phyloP scores from a whole-genome alignment of 345 rosid genomes.

The Arabis alpina region DNA sequence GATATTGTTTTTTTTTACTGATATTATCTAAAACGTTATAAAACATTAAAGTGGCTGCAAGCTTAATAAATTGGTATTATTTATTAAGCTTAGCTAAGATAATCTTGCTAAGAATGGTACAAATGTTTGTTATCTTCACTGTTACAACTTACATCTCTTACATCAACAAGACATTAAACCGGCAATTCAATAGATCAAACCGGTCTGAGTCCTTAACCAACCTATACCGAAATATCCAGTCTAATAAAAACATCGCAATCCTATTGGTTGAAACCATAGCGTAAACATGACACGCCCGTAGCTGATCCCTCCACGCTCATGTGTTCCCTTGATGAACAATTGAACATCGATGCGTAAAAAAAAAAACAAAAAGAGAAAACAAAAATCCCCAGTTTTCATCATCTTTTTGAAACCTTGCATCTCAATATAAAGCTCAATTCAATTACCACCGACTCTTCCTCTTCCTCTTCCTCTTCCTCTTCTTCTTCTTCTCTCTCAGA shows the following conservation, averaged over 20 bases:
- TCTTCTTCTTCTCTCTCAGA: slow-evolving; percentile 15
- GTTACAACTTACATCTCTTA: no score
- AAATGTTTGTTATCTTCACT: no score
- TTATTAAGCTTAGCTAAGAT: no score
- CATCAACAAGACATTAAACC: no score
- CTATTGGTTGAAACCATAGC: slow-evolving; percentile 6
- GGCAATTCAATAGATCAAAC: no score
- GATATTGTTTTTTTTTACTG: no score
- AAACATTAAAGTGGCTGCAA: no score
- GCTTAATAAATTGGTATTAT: no score
- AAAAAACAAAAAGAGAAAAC: not conserved
- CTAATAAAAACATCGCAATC: not conserved
- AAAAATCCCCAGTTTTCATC: not conserved
- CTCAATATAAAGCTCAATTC: slow-evolving; percentile 35
- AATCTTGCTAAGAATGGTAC: no score
- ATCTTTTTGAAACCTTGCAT: slow-evolving; percentile 33
- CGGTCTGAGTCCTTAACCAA: no score
- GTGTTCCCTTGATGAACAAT: slow-evolving; percentile 36
- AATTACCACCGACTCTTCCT: slow-evolving; percentile 9
- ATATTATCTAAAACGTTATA: no score
- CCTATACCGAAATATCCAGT: no score
- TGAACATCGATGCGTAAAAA: slow-evolving; percentile 20
- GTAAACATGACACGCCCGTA: slow-evolving; percentile 25
- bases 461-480: slow-evolving; percentile 5
- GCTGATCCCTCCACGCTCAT: slow-evolving; percentile 21